Conservation (phyloP, 2,329 filamentous ascomycete genomes). For the Penicillium occitanis region DNA sequence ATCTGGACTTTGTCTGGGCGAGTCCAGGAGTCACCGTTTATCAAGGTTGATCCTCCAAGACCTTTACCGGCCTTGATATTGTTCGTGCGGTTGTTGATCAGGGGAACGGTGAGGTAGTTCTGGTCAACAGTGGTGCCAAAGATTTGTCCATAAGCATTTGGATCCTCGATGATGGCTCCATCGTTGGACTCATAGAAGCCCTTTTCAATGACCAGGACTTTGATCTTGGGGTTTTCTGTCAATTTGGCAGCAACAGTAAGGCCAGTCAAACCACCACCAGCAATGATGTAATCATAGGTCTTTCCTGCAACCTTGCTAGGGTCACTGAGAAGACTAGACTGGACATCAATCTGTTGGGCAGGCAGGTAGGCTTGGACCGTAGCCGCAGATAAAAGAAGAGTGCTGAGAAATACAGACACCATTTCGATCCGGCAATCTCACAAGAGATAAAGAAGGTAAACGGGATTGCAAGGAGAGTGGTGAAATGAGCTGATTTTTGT, state of each 20-base stretch:
- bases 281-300: constrained; percentile 34
- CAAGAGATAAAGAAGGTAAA: no score
- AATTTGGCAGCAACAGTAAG: constrained; percentile 36
- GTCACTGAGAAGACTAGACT: constrained; percentile 21
- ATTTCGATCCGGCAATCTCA: no score
- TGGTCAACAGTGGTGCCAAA: constrained; percentile 30
- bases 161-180: constrained; percentile 29
- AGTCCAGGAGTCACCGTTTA: constrained; percentile 35
- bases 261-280: constrained; percentile 38
- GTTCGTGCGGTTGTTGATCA: constrained; percentile 27
- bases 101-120: constrained; percentile 23
- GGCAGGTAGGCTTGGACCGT: neutral
- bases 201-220: constrained; percentile 33
- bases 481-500: no score
- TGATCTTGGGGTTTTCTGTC: constrained; percentile 30
- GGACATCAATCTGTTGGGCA: neutral
- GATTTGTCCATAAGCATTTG: constrained; percentile 30
- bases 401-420: neutral
- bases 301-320: constrained; percentile 23
- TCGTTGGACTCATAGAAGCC: constrained; percentile 32
- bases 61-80: constrained; percentile 28
- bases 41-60: constrained; percentile 32
- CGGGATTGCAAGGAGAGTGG: no score
- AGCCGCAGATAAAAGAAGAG: neutral
- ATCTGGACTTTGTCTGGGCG: constrained; percentile 28